Evolutionary conservation across 176 grass and related monocot genomes (phyloP), one percentile per base, ranked within the genome.

Genomic region (Thinopyrum elongatum): DNA sequence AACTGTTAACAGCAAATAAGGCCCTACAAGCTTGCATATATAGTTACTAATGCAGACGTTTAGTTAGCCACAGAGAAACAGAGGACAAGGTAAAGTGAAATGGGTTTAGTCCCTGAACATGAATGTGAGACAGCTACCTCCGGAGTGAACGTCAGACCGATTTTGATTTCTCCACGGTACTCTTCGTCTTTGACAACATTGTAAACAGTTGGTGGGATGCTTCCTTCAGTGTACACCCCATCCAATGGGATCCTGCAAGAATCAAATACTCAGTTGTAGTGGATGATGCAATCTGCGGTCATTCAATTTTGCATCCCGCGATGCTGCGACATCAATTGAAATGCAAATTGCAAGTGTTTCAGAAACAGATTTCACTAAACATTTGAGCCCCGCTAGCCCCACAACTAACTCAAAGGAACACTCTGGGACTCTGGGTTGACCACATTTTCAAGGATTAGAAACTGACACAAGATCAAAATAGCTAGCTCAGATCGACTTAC

Each of bases 161-260:
- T 30, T 91, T 87, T 96, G 80, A 99, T 89, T 91, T 96, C 90
- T 86, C 92, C 92, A 69, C 84, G 72, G 31, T 99, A 99, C 64
- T 96, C 69, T 76, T 94, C 68, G 10, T 94, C 94, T 89, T 99
- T 99, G 17, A 93, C 94, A 27, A 98, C 90, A 73, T 79, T 94
- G 62, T 96, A 96, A 84, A 79, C 82, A 16, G 80, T 83, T 58
- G 90, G 70, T 65, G 94, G 87, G n/a, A 94, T 27, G 79, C 51
- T 87, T 75, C 90, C 82, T 91, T 92, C 94, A 17, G 10, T 6
- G 61, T 87, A 94, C 30, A 94, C 62, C 16, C 87, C 76, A 33
- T 95, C 90, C 31, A 95, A 51, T 30, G 88, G 86, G 74, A 95
- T 91, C 71, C 90, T 95, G 75, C 39, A 81, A 66, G 7, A 78